phyloP scores from a whole-genome alignment of 2,329 filamentous ascomycete species.

The Nemania sp. region DNA sequence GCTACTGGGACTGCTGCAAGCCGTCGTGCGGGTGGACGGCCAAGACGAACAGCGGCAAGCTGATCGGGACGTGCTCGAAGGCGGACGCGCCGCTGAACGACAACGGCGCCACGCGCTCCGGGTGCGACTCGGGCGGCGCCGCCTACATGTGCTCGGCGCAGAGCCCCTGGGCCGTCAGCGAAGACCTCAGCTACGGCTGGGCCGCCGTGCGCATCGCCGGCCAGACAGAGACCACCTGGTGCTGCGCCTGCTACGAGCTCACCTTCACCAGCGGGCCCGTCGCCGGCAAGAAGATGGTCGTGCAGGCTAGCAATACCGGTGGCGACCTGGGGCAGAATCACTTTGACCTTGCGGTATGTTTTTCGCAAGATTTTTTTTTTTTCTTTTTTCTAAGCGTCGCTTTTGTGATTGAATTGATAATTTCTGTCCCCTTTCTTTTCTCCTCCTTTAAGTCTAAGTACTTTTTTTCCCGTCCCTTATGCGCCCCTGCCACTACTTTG shows the following conservation, averaged over 20 bases:
- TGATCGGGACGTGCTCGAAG: conserved; percentile 59
- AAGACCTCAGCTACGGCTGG: conserved; percentile 65
- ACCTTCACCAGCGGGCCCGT: conserved; percentile 61
- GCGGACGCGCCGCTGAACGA: conserved; percentile 59
- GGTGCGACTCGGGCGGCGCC: conserved; percentile 58
- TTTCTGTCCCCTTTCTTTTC: too few relatives aligned
- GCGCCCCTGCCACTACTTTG: not conserved
- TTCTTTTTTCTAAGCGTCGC: too few relatives aligned
- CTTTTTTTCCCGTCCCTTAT: not conserved
- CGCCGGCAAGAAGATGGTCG: conserved; percentile 61
- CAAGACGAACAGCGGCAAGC: conserved; percentile 57
- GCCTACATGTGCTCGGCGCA: conserved; percentile 67
- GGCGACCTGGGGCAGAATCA: conserved; percentile 58
- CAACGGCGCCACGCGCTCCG: conserved; percentile 50
- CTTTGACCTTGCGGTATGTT: conserved; percentile 55
- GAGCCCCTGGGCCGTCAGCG: conserved; percentile 64
- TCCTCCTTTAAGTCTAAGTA: too few relatives aligned
- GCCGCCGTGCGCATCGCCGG: conserved; percentile 63
- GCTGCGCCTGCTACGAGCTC: conserved; percentile 66
- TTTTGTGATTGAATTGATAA: too few relatives aligned
- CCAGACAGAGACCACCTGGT: conserved; percentile 63
- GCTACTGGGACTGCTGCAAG: conserved; percentile 73
- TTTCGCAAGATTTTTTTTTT: too few relatives aligned
- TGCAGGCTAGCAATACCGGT: conserved; percentile 65
- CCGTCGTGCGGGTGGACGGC: conserved; percentile 65